Conservation (phyloP, 2,329 filamentous ascomycete genomes). For the Elsinoe fawcettii region DNA sequence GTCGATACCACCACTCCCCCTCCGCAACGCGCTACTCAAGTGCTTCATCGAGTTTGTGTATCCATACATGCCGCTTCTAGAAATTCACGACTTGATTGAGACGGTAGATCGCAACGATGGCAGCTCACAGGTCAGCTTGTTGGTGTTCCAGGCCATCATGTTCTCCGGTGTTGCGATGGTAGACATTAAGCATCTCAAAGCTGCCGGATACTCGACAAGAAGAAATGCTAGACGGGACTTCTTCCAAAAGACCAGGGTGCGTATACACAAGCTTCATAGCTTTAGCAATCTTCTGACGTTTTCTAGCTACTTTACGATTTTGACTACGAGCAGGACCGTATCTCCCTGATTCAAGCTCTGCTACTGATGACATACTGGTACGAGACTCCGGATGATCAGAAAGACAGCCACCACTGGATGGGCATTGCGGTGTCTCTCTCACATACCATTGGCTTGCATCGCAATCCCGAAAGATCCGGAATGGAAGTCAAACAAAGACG, state of each 20-base stretch:
- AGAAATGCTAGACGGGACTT: constrained; percentile 81
- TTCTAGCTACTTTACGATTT: constrained; percentile 79
- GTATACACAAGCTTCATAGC: constrained; percentile 27
- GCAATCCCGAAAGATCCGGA: constrained; percentile 69
- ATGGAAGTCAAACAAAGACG: constrained; percentile 68
- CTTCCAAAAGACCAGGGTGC: constrained; percentile 78
- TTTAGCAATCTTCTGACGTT: background rate
- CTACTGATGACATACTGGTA: constrained; percentile 97
- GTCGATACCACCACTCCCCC: constrained; percentile 58
- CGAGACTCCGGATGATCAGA: constrained; percentile 91
- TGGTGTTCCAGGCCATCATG: constrained; percentile 91
- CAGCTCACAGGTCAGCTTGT: constrained; percentile 64
- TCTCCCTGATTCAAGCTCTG: constrained; percentile 79
- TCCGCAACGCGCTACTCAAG: constrained; percentile 75
- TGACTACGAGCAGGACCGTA: constrained; percentile 85
- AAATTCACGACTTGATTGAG: constrained; percentile 52
- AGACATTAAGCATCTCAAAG: constrained; percentile 65
- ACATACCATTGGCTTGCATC: constrained; percentile 87
- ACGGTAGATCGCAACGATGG: constrained; percentile 61
- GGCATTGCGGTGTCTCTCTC: constrained; percentile 87
- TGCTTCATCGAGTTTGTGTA: constrained; percentile 85
- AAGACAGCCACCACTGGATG: constrained; percentile 99
- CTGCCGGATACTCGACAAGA: constrained; percentile 68
- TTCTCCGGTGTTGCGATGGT: constrained; percentile 86
- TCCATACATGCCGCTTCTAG: constrained; percentile 86